These are phyloP conservation scores for Dipodascopsis uninucleata DNA, from an alignment of 805 yeast species.

Conservation along the genomic window DNA sequence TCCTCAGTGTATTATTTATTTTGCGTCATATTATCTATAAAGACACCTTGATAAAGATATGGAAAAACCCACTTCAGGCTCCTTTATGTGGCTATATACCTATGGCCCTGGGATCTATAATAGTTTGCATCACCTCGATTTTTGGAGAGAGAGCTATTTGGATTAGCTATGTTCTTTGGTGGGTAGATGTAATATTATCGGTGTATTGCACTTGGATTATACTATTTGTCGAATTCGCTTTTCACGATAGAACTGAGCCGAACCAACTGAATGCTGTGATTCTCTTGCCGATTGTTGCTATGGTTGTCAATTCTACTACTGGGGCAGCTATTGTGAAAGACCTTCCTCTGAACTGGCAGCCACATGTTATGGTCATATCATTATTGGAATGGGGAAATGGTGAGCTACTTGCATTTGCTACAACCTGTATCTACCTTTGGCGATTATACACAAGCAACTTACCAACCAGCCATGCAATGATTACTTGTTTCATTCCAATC, in stretches of 20 bases:
- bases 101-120: slow-evolving; percentile 70
- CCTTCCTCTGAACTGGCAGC: slow-evolving; percentile 45
- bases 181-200: slow-evolving; percentile 57
- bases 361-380: slow-evolving; percentile 51
- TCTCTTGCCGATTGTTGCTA: slow-evolving; percentile 70
- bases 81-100: slow-evolving; percentile 72
- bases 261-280: slow-evolving; percentile 51
- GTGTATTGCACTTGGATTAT: slow-evolving; percentile 58
- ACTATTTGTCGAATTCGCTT: slow-evolving; percentile 47
- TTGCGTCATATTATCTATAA: slow-evolving; percentile 41
- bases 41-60: slow-evolving; percentile 32
- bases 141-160: slow-evolving; percentile 44
- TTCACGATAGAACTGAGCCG: slow-evolving; percentile 37
- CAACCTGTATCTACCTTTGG: slow-evolving; percentile 56
- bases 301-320: slow-evolving; percentile 67
- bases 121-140: slow-evolving; percentile 52
- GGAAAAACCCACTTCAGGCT: slow-evolving; percentile 45
- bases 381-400: slow-evolving; percentile 68
- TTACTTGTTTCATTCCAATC: slow-evolving; percentile 64
- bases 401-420: slow-evolving; percentile 51
- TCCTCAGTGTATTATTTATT: slow-evolving; percentile 44
- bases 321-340: slow-evolving; percentile 53
- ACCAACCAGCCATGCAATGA: slow-evolving; percentile 39
- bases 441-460: slow-evolving; percentile 60
- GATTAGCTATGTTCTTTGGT: slow-evolving; percentile 63